Conservation (phyloP, 441 rosid species). For the Syzygium syzygioides region DNA sequence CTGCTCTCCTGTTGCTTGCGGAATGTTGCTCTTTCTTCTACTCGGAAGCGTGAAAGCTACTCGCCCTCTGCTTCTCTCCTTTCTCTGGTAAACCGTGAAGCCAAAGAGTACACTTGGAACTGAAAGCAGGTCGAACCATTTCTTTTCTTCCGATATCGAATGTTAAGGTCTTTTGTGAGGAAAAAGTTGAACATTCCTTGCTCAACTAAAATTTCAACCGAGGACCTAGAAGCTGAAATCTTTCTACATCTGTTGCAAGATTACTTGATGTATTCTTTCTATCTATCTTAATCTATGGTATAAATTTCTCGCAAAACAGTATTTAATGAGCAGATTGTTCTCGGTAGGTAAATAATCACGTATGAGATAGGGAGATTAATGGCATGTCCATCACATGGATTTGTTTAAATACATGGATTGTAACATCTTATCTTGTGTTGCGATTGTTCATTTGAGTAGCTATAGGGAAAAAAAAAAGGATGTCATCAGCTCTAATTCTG, state of each 20-base stretch:
- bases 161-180: slow-evolving; percentile 33
- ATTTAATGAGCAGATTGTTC: background rate
- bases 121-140: background rate
- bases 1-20: background rate
- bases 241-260: slow-evolving; percentile 74
- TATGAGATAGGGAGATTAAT: background rate
- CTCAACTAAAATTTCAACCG: slow-evolving; percentile 68
- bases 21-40: background rate
- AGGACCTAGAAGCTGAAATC: slow-evolving; percentile 81
- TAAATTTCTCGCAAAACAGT: background rate
- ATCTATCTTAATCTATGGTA: background rate
- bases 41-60: slow-evolving; percentile 3
- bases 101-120: background rate
- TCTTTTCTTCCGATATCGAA: background rate
- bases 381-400: background rate
- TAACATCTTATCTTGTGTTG: background rate
- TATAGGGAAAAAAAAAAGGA: background rate
- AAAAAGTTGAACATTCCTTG: slow-evolving; percentile 60
- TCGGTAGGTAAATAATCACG: background rate
- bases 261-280: slow-evolving; percentile 43
- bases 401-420: background rate
- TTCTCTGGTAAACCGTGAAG: background rate
- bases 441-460: background rate
- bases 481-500: background rate
- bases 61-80: background rate